Base-by-base conservation (phyloP, 2,329 filamentous ascomycete species). In the Colletotrichum trifolii region DNA sequence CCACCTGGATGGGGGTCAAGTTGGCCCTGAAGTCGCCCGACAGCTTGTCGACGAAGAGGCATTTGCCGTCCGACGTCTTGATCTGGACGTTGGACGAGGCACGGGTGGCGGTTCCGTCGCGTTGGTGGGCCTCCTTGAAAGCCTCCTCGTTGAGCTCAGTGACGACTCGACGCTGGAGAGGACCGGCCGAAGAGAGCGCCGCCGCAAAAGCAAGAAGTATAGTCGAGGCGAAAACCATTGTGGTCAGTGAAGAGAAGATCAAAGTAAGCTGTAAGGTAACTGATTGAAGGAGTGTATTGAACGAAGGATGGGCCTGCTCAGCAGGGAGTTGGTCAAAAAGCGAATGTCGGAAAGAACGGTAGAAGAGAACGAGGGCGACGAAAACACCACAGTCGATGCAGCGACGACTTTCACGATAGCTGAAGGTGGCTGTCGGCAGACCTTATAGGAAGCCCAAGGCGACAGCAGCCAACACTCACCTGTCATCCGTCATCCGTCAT, bases 11-110 rank as follows among this genome's bases (percentile, higher is more conserved):
- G 5, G 81, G 81, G 2, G 79, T 81, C 60, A 85, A 67, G 71
- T 83, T 84, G 58, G 77, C 81, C 11, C 81, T 77, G 64, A 81
- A 83, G 70, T 84, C 81, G 15, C 81, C 82, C 1, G 81, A 83
- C 5, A 83, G 73, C 58, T 76, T 71, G 68, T 83, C 79, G 15
- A 83, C 80, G 55, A 79, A 81, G 50, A 83, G 77, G 53, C 81
- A 84, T 59, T 73, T 74, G 34, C 81, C 81, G 52, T 81, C 76
- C 1, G 78, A 74, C 0, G 80, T 81, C 71, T 76, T 77, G 73
- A 84, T 82, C 54, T 78, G 75, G n/a, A 81, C 73, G 52, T 79
- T 72, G 34, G 80, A 78, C 54, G 82, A 78, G 34, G 79, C 79
- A 8, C 81, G 77, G 3, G 78, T 82, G 50, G 81, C 81, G 8